These are phyloP conservation scores for Elsinoe arachidis DNA, from an alignment of 2,329 filamentous ascomycete species.

Conservation along the genomic window DNA sequence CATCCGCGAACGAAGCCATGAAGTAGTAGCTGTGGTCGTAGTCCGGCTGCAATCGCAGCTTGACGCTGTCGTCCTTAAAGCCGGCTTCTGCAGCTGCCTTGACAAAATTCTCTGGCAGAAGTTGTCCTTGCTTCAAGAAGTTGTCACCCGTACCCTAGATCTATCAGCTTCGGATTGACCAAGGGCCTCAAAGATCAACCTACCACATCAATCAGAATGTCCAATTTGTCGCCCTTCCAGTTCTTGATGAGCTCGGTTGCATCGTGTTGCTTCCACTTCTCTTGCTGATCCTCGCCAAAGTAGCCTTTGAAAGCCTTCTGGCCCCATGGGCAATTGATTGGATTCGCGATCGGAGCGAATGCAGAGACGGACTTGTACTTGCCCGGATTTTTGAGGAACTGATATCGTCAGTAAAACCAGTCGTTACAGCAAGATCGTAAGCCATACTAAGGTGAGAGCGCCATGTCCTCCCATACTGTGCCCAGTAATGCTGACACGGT, in stretches of 20 bases:
- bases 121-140: constrained; percentile 90
- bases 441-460: constrained; percentile 64
- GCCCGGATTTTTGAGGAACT: constrained; percentile 84
- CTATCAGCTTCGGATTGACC: neutral
- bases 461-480: constrained; percentile 98
- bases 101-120: constrained; percentile 88
- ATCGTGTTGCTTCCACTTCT: constrained; percentile 81
- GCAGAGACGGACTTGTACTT: constrained; percentile 83
- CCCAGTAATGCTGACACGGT: constrained; percentile 73
- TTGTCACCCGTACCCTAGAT: constrained; percentile 77
- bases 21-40: constrained; percentile 99
- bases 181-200: constrained; percentile 27
- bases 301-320: constrained; percentile 92
- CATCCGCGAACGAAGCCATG: constrained; percentile 80
- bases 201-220: constrained; percentile 80
- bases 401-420: constrained; percentile 1
- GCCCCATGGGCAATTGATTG: constrained; percentile 79
- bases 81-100: constrained; percentile 69
- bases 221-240: constrained; percentile 61
- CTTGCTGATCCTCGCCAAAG: constrained; percentile 63
- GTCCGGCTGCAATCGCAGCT: constrained; percentile 74
- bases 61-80: constrained; percentile 54
- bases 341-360: constrained; percentile 86
- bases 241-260: constrained; percentile 78
- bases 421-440: no score